A percentile compares a stretch with the other conserved stretches of the same genome.
phyloP scores from a whole-genome alignment of 75 land plant genomes.

The Pseudotsuga menziesii region DNA sequence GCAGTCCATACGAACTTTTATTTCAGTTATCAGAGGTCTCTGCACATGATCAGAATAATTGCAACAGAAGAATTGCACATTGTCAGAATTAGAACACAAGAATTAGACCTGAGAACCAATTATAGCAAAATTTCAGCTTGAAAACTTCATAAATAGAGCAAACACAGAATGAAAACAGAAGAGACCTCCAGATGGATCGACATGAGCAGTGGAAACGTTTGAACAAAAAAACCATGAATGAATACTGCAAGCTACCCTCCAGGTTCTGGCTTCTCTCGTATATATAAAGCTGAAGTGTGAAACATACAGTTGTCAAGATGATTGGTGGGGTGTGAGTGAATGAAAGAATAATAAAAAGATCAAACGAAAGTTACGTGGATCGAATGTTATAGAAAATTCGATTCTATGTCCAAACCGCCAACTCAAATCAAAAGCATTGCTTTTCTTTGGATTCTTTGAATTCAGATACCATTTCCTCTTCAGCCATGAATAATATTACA shows the following conservation, averaged over 20 bases:
- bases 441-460: too few relatives aligned
- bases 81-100: neutral
- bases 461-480: too few relatives aligned
- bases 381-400: neutral
- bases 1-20: constrained; percentile 71
- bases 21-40: constrained; percentile 54
- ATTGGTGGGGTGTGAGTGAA: neutral
- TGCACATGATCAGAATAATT: constrained; percentile 18
- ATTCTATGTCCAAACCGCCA: neutral
- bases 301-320: neutral
- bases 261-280: neutral
- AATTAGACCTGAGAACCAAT: neutral
- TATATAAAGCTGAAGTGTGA: neutral
- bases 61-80: neutral
- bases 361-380: neutral
- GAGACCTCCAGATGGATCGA: neutral
- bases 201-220: neutral
- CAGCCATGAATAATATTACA: too few relatives aligned
- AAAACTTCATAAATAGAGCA: neutral
- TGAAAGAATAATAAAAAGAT: neutral
- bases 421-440: too few relatives aligned
- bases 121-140: neutral
- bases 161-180: too few relatives aligned
- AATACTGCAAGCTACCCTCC: neutral
- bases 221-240: neutral